A percentile compares a stretch with the other conserved stretches of the same genome.
Conservation (phyloP, 257 asterid genomes). For the Rhazya stricta region DNA sequence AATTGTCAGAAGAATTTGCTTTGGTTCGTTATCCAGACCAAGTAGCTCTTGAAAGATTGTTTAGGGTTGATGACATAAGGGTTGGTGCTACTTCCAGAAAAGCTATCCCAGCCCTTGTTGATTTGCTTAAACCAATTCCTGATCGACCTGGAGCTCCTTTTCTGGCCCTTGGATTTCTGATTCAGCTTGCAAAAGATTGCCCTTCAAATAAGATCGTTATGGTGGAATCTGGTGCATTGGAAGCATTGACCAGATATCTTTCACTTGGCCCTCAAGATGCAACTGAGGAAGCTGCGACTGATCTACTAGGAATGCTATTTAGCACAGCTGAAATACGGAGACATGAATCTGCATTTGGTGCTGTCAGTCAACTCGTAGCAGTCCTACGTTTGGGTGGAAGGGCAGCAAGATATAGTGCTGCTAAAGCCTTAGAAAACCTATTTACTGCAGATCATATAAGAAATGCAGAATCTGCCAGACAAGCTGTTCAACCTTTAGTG, state of each 20-base stretch:
- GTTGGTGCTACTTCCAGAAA: conserved; percentile 94
- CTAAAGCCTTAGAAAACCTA: conserved; percentile 90
- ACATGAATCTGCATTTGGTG: conserved; percentile 96
- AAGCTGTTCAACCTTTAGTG: conserved; percentile 95
- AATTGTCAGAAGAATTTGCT: conserved; percentile 72
- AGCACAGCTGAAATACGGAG: conserved; percentile 93
- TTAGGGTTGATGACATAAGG: conserved; percentile 95
- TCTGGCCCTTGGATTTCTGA: conserved; percentile 82
- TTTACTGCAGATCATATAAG: conserved; percentile 95
- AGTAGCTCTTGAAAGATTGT: conserved; percentile 89
- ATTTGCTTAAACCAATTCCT: conserved; percentile 93
- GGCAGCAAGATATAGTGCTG: conserved; percentile 94
- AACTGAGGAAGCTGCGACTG: conserved; percentile 98
- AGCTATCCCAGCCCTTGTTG: conserved; percentile 97
- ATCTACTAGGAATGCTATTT: conserved; percentile 82
- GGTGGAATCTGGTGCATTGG: conserved; percentile 97
- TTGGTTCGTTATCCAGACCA: conserved; percentile 88
- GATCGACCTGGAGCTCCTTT: conserved; percentile 99
- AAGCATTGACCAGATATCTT: conserved; percentile 88
- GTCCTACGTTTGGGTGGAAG: conserved; percentile 97
- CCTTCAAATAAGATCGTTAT: conserved; percentile 81
- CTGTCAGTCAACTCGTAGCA: conserved; percentile 92
- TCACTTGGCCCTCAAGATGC: conserved; percentile 96
- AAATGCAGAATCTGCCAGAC: conserved; percentile 90
- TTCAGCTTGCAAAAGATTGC: conserved; percentile 80